Conservation (phyloP, 192 early-diverging fungal species). For the Phycomyces blakesleeanus region DNA sequence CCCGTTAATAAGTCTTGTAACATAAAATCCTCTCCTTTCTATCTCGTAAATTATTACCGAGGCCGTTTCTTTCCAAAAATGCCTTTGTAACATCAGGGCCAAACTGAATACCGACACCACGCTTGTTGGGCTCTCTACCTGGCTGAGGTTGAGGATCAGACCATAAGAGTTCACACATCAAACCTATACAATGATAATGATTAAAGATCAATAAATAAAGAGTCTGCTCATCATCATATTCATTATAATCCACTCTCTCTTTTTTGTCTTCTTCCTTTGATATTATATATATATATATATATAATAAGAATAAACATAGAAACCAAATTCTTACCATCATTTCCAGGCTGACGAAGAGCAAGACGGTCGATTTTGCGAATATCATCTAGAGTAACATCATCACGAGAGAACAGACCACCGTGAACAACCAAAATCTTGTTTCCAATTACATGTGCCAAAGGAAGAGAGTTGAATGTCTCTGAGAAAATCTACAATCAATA, state of each 20-base stretch:
- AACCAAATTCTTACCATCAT: slow-evolving; percentile 26
- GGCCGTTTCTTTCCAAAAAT: slow-evolving; percentile 81
- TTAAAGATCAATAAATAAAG: neutral
- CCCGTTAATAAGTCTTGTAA: neutral
- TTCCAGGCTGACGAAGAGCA: slow-evolving; percentile 66
- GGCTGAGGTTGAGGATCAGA: slow-evolving; percentile 86
- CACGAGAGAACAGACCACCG: slow-evolving; percentile 89
- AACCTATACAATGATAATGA: slow-evolving; percentile 41
- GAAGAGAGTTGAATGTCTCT: slow-evolving; percentile 92
- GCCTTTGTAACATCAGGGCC: slow-evolving; percentile 95
- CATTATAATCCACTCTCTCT: no score
- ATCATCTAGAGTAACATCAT: slow-evolving; percentile 90
- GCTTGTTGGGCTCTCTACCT: slow-evolving; percentile 85
- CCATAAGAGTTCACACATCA: slow-evolving; percentile 97
- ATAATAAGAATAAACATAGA: neutral
- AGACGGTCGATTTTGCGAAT: slow-evolving; percentile 85
- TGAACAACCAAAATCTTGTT: slow-evolving; percentile 95
- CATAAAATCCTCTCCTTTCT: neutral
- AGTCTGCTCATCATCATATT: no score
- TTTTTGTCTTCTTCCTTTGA: no score
- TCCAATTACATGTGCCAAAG: slow-evolving; percentile 86
- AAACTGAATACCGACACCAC: slow-evolving; percentile 94
- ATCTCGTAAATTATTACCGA: slow-evolving; percentile 50
- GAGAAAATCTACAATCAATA: slow-evolving; percentile 83
- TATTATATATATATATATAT: no score